Evolutionary conservation across 73 alveolate genomes (phyloP).

Genomic region (Diophrys appendiculata): DNA sequence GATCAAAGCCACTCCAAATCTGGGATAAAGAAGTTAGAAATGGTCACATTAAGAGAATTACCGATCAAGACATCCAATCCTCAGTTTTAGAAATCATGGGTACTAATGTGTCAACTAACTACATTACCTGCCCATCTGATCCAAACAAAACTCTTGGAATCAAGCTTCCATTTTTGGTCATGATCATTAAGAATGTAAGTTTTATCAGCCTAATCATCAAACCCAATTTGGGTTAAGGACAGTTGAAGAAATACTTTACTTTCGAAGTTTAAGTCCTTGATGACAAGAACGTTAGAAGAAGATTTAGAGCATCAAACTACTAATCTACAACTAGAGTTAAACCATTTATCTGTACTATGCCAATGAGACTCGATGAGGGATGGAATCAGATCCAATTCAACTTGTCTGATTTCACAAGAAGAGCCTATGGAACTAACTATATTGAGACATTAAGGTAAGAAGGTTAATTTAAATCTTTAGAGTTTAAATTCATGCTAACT

Average conservation of each 20-base stretch:
- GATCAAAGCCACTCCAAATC: slow-evolving; percentile 95
- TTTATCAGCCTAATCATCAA: neutral
- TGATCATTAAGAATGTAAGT: slow-evolving; percentile 92
- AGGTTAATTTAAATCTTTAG: slow-evolving; percentile 27
- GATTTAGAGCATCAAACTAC: slow-evolving; percentile 98
- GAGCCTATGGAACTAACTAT: slow-evolving; percentile 96
- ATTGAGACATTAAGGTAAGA: slow-evolving; percentile 77
- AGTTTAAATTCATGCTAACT: slow-evolving; percentile 93
- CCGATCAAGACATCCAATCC: slow-evolving; percentile 96
- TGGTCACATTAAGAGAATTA: slow-evolving; percentile 97
- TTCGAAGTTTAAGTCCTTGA: slow-evolving; percentile 97
- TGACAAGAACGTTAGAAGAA: slow-evolving; percentile 96
- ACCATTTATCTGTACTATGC: slow-evolving; percentile 98
- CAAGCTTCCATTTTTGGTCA: slow-evolving; percentile 96
- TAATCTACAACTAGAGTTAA: slow-evolving; percentile 96
- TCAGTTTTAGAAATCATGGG: slow-evolving; percentile 98
- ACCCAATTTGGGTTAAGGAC: too few relatives aligned
- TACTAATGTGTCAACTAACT: slow-evolving; percentile 95
- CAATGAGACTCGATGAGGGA: slow-evolving; percentile 98
- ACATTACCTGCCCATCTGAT: slow-evolving; percentile 94
- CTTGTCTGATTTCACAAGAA: slow-evolving; percentile 92
- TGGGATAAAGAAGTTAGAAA: slow-evolving; percentile 96
- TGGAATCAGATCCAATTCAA: slow-evolving; percentile 93
- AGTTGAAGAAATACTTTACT: slow-evolving; percentile 96
- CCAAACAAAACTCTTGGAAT: slow-evolving; percentile 96